Evolutionary conservation across 2,329 filamentous ascomycete species (phyloP).

Genomic region (Trichoderma asperellum): DNA sequence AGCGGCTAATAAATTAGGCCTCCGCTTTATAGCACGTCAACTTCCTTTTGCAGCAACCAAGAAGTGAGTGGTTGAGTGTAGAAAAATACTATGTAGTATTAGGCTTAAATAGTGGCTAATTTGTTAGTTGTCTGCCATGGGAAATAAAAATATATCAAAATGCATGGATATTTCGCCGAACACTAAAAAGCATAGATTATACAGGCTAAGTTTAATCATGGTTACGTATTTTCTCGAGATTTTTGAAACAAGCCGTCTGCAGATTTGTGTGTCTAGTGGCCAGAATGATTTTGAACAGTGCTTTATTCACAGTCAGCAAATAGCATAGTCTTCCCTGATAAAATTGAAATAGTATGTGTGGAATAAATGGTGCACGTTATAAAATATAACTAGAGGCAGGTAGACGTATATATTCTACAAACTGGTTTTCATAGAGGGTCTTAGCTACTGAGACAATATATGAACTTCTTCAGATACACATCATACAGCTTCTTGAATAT

Average conservation of each 20-base stretch:
- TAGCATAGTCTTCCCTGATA: too few relatives aligned
- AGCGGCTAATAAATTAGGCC: background rate
- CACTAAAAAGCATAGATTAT: background rate
- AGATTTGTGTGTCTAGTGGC: too few relatives aligned
- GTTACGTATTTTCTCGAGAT: background rate
- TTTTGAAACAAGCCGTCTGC: background rate
- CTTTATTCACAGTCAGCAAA: too few relatives aligned
- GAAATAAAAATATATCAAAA: background rate
- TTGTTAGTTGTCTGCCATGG: background rate
- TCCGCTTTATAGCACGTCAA: background rate
- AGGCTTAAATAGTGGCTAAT: background rate
- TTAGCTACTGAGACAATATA: background rate
- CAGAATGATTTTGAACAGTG: too few relatives aligned
- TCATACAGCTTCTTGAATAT: too few relatives aligned
- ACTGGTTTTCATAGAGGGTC: background rate
- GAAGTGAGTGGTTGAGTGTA: background rate
- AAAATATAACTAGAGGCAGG: background rate
- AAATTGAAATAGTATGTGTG: background rate
- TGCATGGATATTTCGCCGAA: background rate
- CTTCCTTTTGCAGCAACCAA: background rate
- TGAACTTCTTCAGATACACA: background rate
- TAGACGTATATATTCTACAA: background rate
- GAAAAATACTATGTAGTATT: background rate
- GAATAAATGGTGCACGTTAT: background rate
- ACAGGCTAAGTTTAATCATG: background rate